Percentiles rank a stretch among this genome's conserved stretches.
phyloP scores from a whole-genome alignment of 2,329 filamentous ascomycete species.

The Fusarium sp. region DNA sequence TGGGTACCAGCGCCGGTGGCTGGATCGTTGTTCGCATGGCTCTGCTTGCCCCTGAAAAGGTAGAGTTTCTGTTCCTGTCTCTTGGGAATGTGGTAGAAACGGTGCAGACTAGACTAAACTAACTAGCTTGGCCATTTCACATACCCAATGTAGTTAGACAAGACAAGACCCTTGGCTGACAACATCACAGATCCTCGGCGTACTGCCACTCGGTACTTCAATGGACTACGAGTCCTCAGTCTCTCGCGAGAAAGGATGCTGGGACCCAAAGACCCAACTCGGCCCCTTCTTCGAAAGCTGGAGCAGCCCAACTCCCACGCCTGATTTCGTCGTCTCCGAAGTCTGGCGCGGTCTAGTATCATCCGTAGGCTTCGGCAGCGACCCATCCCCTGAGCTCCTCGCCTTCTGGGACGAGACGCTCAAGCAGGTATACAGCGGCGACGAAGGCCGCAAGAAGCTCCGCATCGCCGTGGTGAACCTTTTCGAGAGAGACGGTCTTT shows the following conservation, averaged over 20 bases:
- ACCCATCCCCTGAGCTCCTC: slow-evolving; percentile 51
- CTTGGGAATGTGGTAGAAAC: background rate
- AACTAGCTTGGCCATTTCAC: background rate
- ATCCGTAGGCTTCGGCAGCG: slow-evolving; percentile 59
- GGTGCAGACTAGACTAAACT: background rate
- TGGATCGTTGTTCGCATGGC: slow-evolving; percentile 65
- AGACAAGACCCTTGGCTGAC: slow-evolving; percentile 13
- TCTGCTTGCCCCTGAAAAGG: slow-evolving; percentile 61
- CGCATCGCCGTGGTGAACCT: slow-evolving; percentile 59
- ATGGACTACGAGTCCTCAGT: slow-evolving; percentile 64
- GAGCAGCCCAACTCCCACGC: slow-evolving; percentile 54
- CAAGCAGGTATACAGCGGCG: slow-evolving; percentile 60
- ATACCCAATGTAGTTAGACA: slow-evolving; percentile 8
- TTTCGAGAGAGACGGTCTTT: slow-evolving; percentile 60
- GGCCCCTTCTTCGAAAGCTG: slow-evolving; percentile 58
- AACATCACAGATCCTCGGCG: slow-evolving; percentile 56
- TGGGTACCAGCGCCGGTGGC: slow-evolving; percentile 65
- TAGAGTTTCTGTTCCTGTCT: slow-evolving; percentile 37
- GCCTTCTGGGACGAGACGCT: slow-evolving; percentile 61
- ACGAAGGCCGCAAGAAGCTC: slow-evolving; percentile 62
- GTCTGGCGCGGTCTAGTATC: slow-evolving; percentile 60
- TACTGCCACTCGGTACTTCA: slow-evolving; percentile 62
- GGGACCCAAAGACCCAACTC: slow-evolving; percentile 59
- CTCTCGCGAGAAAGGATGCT: slow-evolving; percentile 60
- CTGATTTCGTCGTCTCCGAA: slow-evolving; percentile 61